Percentiles rank a stretch among this genome's conserved stretches.
Conservation (phyloP, 768 basidiomycete genomes). For the Suillus fuscotomentosus region DNA sequence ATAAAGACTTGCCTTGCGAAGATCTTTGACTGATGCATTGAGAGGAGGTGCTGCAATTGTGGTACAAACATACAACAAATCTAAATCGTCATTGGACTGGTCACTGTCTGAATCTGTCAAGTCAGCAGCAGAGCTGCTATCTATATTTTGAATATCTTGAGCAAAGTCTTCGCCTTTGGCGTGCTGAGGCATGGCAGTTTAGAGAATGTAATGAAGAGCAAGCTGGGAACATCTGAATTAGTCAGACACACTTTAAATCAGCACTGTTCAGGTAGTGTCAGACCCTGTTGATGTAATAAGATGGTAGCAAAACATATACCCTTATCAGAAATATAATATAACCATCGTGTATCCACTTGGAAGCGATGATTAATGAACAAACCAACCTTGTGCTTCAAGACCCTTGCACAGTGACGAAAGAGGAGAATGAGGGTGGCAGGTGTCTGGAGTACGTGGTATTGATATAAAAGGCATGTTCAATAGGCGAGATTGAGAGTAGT, state of each 20-base stretch:
- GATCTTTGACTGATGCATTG: no score
- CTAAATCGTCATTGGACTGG: not conserved
- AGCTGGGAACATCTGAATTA: not conserved
- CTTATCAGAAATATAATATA: conserved; percentile 1
- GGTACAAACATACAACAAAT: not conserved
- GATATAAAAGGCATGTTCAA: no score
- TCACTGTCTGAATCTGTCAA: not conserved
- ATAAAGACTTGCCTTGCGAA: no score
- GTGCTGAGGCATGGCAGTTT: not conserved
- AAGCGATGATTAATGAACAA: not conserved
- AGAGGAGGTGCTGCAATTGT: no score
- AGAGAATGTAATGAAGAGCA: not conserved
- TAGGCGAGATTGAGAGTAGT: no score
- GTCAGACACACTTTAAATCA: not conserved
- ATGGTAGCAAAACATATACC: not conserved
- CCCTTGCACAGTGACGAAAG: no score
- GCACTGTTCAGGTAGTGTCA: not conserved
- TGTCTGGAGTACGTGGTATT: no score
- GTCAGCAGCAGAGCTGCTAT: not conserved
- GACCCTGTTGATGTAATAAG: not conserved
- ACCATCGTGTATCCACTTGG: not conserved
- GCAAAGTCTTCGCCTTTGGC: not conserved
- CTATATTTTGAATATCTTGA: not conserved
- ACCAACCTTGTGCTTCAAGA: not conserved
- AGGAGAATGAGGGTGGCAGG: no score